Conservation (phyloP, 805 yeast genomes). For the Millerozyma miso region DNA sequence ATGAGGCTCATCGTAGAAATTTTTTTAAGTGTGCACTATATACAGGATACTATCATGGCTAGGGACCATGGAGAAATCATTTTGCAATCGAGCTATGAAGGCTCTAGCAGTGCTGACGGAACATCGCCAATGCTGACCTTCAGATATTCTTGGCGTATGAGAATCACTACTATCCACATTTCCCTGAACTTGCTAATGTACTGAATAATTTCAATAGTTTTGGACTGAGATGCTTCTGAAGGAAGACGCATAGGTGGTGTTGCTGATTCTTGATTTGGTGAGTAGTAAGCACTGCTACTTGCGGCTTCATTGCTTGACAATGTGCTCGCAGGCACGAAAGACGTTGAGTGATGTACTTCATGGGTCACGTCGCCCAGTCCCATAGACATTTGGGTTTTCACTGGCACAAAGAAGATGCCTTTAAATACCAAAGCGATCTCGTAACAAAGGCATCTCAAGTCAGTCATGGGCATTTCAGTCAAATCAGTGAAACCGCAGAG, state of each 20-base stretch:
- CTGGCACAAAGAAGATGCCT: conserved; percentile 22
- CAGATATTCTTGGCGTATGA: conserved; percentile 13
- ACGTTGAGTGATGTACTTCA: neutral
- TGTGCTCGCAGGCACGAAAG: conserved; percentile 1
- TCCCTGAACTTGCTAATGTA: conserved; percentile 22
- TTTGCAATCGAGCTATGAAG: too few relatives aligned
- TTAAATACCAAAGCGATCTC: conserved; percentile 19
- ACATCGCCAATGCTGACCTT: too few relatives aligned
- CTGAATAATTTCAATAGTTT: conserved; percentile 7
- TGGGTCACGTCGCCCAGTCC: neutral
- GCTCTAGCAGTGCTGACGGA: too few relatives aligned
- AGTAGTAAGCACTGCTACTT: neutral
- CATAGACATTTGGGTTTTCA: conserved; percentile 3
- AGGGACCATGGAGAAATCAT: too few relatives aligned
- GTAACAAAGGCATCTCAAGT: conserved; percentile 20
- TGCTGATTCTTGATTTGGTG: neutral
- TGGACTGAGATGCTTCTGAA: neutral
- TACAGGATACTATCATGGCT: neutral
- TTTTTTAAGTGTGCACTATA: neutral
- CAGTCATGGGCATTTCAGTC: conserved; percentile 21
- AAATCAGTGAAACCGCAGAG: neutral
- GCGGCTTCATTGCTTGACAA: neutral
- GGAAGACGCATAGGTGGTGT: neutral
- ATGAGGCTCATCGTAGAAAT: neutral
- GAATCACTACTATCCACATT: conserved; percentile 24